Evolutionary conservation across 2,329 filamentous ascomycete species (phyloP), one percentile per base, ranked within the genome.

Genomic region (Tolypocladium album): DNA sequence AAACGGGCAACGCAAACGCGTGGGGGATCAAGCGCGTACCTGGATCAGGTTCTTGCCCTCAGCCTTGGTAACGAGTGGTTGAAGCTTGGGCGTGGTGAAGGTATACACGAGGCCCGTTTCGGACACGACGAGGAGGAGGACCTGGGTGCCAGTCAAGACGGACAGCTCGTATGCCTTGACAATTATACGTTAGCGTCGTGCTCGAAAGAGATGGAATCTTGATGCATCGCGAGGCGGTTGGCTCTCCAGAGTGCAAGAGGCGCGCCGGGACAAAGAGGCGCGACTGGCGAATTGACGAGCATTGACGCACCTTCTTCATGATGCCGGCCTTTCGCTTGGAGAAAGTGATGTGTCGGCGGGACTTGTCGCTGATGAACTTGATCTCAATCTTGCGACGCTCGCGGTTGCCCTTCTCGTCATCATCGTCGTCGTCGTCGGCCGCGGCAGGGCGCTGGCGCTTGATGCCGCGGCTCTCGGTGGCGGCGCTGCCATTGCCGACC

Each of bases 291-390:
- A 31, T 7, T 1, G 17, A 12, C 27, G 47, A 12, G 47, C 50
- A 22, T 34, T 39, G 12, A 82, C 87, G 68, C 75, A 97, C 94
- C 92, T 97, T 97, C 84, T 99, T 97, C 94, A 99, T 97, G 77
- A 99, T 97, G 69, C 94, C 94, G 60, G 94, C 94, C 82, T 99
- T 99, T 76, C 94, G 91, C 87, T 99, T 99, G 68, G 93, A 97
- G 77, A 99, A 97, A 71, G 94, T 97, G 75, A 97, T 99, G 81
- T 99, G 94, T 64, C 94, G 89, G 79, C 94, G 92, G 79, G 93
- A 97, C 82, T 99, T 99, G 79, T 99, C 94, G 78, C 92, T 93
- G 77, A 99, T 99, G 80, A 99, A 99, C 84, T 99, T 99, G 81
- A 99, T 99, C 79, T 99, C 94, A 71, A 99, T 99, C 88, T 99